Evolutionary conservation across 73 alveolate species (phyloP).

Genomic region (Diophrys appendiculata): DNA sequence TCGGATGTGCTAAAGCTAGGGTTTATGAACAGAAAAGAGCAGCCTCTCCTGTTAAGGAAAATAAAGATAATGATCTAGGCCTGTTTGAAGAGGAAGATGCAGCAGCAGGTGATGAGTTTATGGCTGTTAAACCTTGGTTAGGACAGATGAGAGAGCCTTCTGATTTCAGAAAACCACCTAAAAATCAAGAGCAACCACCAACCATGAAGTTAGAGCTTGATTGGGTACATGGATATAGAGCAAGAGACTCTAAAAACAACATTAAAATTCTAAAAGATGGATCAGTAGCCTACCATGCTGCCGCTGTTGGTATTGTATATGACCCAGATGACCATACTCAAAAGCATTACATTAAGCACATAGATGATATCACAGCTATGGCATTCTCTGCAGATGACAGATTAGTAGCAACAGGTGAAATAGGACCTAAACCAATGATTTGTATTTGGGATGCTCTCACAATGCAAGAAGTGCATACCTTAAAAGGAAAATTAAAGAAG

Average conservation of each 20-base stretch:
- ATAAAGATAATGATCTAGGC: slow-evolving; percentile 81
- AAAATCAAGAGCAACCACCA: slow-evolving; percentile 82
- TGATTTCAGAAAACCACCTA: slow-evolving; percentile 69
- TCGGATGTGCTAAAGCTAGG: slow-evolving; percentile 18
- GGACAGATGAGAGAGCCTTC: slow-evolving; percentile 91
- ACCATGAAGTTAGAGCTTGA: slow-evolving; percentile 76
- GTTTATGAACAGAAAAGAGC: slow-evolving; percentile 40
- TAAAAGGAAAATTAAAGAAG: slow-evolving; percentile 69
- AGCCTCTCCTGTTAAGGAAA: slow-evolving; percentile 47
- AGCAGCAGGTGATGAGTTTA: slow-evolving; percentile 82
- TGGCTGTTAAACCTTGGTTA: slow-evolving; percentile 88
- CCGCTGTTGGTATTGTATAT: slow-evolving; percentile 88
- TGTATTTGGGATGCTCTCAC: slow-evolving; percentile 90
- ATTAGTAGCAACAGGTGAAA: slow-evolving; percentile 94
- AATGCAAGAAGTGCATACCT: slow-evolving; percentile 63
- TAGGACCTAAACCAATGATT: slow-evolving; percentile 78
- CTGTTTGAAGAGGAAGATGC: slow-evolving; percentile 51
- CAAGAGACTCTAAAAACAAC: slow-evolving; percentile 94
- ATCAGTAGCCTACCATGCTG: slow-evolving; percentile 90
- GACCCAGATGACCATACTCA: slow-evolving; percentile 67
- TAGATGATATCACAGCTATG: slow-evolving; percentile 87
- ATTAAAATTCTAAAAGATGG: slow-evolving; percentile 77
- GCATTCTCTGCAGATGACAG: slow-evolving; percentile 77
- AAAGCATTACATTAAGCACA: slow-evolving; percentile 79
- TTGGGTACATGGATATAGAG: slow-evolving; percentile 97